Base-by-base conservation (phyloP, 306 rosid genomes). In the Datisca glomerata region DNA sequence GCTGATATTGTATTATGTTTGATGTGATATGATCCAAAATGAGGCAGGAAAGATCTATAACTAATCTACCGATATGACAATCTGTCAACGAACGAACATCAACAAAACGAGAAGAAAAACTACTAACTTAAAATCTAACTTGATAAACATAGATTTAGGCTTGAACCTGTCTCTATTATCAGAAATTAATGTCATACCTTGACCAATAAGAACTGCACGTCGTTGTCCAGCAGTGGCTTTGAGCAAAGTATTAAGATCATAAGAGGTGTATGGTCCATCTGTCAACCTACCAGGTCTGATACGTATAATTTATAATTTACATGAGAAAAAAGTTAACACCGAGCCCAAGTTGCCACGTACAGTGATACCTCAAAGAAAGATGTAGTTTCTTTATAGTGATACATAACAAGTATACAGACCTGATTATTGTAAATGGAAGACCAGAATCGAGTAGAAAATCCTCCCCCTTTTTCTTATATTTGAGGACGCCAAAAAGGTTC, bases 261-360 rank as follows among this genome's bases (percentile, higher is more conserved):
- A 87, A 1, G 94, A 82, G 41, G 97, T 87, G 74, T 87, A 87
- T 28, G 97, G 97, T 41, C 97, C 97, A 65, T 87, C 94, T 3
- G 97, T 87, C 76, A 87, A 74, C 62, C 94, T 79, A 59, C 97
- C 97, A 36, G 97, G 25, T 61, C 97, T 82, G 64, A 29, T 40
- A 57, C 33, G 22, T 55, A 76, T 55, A 23, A 25, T 5, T 25
- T 24, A 17, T 43, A 24, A 19, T 21, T 13, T 8, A 16, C 18
- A 23, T 18, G 7, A 52, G 22, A 37, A 15, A 28, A 45, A 33
- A 51, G 31, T 22, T 14, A 31, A 4, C n/a, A 31, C 13, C n/a
- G 14, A 31, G 35, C n/a, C n/a, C n/a, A n/a, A n/a, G n/a, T n/a
- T n/a, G n/a, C n/a, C n/a, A n/a, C n/a, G n/a, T n/a, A n/a, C n/a